Conservation (phyloP, 2,329 filamentous ascomycete genomes). For the Diaporthe capsici region DNA sequence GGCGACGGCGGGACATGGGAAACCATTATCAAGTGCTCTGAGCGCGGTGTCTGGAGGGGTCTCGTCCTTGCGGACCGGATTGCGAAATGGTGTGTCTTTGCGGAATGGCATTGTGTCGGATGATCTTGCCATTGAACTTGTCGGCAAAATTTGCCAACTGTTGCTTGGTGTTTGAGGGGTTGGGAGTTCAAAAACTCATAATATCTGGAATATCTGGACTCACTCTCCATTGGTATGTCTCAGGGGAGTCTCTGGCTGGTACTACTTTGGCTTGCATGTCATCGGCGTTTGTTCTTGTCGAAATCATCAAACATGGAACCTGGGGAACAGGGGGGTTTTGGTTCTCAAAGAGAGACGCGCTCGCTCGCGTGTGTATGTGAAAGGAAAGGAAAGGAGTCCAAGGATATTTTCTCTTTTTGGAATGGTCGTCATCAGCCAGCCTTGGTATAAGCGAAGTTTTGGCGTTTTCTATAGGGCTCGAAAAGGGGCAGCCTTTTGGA, state of each 20-base stretch:
- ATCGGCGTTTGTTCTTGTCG: conserved; percentile 26
- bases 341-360: neutral
- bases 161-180: conserved; percentile 1
- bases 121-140: conserved; percentile 18
- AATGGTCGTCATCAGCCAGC: conserved; percentile 12
- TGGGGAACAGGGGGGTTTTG: neutral
- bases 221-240: neutral
- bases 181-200: conserved; percentile 15
- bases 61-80: conserved; percentile 87
- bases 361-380: neutral
- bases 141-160: neutral
- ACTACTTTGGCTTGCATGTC: conserved; percentile 29
- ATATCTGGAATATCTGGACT: conserved; percentile 35
- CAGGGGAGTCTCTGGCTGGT: conserved; percentile 15
- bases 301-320: conserved; percentile 16
- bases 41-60: conserved; percentile 84
- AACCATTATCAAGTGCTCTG: conserved; percentile 91
- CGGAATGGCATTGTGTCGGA: conserved; percentile 79
- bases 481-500: neutral
- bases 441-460: conserved; percentile 29
- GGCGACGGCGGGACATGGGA: conserved; percentile 86
- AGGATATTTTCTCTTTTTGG: conserved; percentile 2
- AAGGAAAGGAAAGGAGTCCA: conserved; percentile 22
- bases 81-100: conserved; percentile 92
- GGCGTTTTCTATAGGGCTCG: conserved; percentile 10